These are phyloP conservation scores for Anethum foeniculum DNA, from an alignment of 140 eudicot species.

Conservation along the genomic window DNA sequence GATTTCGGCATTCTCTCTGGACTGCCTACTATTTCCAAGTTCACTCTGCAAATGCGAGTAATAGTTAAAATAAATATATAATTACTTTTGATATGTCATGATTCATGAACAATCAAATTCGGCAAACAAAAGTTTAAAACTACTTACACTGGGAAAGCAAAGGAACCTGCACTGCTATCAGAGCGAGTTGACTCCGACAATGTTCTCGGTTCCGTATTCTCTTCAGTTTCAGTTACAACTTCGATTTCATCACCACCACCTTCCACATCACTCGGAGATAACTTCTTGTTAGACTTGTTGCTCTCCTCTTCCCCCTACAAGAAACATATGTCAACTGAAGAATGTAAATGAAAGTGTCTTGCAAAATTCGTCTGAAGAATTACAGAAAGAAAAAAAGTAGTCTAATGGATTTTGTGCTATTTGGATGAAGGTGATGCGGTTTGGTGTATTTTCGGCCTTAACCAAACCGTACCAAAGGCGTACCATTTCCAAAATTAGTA, in stretches of 20 bases:
- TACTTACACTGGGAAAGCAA: slow-evolving; percentile 67
- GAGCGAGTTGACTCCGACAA: slow-evolving; percentile 31
- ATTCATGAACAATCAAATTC: neutral
- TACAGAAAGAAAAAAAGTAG: neutral
- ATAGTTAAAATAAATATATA: neutral
- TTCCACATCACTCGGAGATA: neutral
- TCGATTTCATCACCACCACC: slow-evolving; percentile 8
- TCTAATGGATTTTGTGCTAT: neutral
- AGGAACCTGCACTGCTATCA: slow-evolving; percentile 44
- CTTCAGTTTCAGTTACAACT: slow-evolving; percentile 13
- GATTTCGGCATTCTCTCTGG: slow-evolving; percentile 12
- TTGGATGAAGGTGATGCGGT: too few species aligned
- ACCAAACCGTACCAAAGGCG: too few species aligned
- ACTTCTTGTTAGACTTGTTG: neutral
- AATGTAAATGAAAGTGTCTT: neutral
- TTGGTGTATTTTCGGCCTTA: too few species aligned
- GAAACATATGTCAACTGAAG: neutral
- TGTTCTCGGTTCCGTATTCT: slow-evolving; percentile 15
- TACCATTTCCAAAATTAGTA: too few species aligned
- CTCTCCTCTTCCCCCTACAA: slow-evolving; percentile 23
- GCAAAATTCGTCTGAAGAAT: neutral
- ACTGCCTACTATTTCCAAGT: slow-evolving; percentile 2
- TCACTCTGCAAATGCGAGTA: neutral
- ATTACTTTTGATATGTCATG: neutral
- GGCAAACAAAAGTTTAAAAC: neutral